Conservation (phyloP, 768 basidiomycete genomes). For the Xerocomellus dryophilus region DNA sequence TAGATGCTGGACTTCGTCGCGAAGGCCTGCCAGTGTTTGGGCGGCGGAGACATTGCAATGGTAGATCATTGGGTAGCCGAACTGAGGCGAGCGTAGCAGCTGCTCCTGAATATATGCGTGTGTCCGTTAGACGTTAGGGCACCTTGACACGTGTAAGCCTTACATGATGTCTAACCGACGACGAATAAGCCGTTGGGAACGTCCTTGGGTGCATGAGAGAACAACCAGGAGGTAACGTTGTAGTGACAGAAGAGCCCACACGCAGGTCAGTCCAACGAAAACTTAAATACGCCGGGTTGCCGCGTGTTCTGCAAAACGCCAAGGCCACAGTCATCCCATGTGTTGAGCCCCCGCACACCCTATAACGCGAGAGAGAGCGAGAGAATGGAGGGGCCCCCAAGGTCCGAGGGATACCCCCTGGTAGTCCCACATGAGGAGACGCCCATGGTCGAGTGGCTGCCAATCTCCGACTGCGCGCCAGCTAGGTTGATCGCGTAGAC, state of each 20-base stretch:
- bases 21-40: slow-evolving; percentile 20
- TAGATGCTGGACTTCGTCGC: slow-evolving; percentile 18
- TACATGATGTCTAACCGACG: slow-evolving; percentile 24
- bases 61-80: slow-evolving; percentile 13
- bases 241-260: slow-evolving; percentile 18
- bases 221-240: slow-evolving; percentile 4
- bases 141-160: not conserved
- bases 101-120: slow-evolving; percentile 15
- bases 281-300: slow-evolving; percentile 23
- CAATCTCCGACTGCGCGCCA: not conserved
- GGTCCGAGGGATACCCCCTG: slow-evolving; percentile 12
- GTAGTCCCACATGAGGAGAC: slow-evolving; percentile 8
- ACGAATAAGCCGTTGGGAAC: slow-evolving; percentile 8
- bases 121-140: slow-evolving; percentile 7
- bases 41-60: slow-evolving; percentile 15
- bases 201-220: slow-evolving; percentile 19
- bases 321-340: slow-evolving; percentile 20
- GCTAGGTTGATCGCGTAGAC: not conserved
- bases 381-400: slow-evolving; percentile 8
- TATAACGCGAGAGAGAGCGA: not conserved
- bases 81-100: not conserved
- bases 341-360: slow-evolving; percentile 22
- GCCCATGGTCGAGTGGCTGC: not conserved
- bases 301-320: slow-evolving; percentile 17
- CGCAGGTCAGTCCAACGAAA: slow-evolving; percentile 4